Evolutionary conservation across 768 basidiomycete genomes (phyloP), one percentile per base, ranked within the genome.

Genomic region (Gymnopilus junonius): DNA sequence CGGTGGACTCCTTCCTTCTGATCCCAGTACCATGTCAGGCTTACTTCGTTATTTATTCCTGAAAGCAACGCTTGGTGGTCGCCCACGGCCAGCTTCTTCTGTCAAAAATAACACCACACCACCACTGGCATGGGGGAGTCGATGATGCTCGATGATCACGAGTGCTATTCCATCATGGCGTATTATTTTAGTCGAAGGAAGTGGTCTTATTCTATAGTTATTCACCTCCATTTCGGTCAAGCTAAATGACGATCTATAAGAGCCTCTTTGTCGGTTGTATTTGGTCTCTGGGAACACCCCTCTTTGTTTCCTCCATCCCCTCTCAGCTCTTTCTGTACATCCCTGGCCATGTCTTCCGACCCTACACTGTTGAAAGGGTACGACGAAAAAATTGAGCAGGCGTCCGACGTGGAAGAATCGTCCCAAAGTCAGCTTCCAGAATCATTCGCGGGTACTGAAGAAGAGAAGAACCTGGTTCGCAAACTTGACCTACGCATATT

Each of bases 401-500:
- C 62, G 4, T 48, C 61, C 25, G 27, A 51, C 4, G 59, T 53
- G 46, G 66, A 66, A 21, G 54, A 25, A 8, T 53, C 60, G 17
- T 54, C 53, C n/a, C 55, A 59, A 17, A 54, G 63, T 8, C 40
- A 64, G 27, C 27, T 27, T 17, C 34, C 32, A 25, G 65, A 60
- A 7, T 25, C 65, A 14, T 67, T 68, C 45, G 68, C 62, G 32
- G 55, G 61, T 23, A 62, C 76, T 6, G 64, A 62, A 12, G 83
- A 84, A 55, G 89, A 91, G 71, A 78, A 70, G 63, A 73, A 69
- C 21, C 81, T 93, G 1, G 77, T 92, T 20, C 80, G 84, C 69
- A 91, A 89, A 69, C 78, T 92, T 54, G 91, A 92, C 68, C 55
- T 67, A 59, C 80, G 89, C 43, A 92, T 92, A 61, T 75, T 92